Conservation (phyloP, 2,329 filamentous ascomycete species). For the Colletotrichum tropicicola region DNA sequence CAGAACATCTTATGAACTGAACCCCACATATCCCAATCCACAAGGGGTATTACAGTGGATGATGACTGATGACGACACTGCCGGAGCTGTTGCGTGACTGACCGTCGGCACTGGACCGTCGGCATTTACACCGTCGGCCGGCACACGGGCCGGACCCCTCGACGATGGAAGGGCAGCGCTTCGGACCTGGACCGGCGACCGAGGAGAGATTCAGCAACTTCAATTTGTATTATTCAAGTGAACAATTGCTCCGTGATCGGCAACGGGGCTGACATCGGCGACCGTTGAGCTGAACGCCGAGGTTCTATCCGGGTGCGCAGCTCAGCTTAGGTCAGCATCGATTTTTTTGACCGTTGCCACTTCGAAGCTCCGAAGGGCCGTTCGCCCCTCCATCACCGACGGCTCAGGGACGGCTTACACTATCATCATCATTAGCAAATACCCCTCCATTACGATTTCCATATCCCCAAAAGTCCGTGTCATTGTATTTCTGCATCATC, state of each 20-base stretch:
- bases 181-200: neutral
- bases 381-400: neutral
- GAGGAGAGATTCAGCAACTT: neutral
- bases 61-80: constrained; percentile 15
- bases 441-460: neutral
- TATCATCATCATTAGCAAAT: constrained; percentile 26
- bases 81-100: constrained; percentile 17
- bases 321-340: constrained; percentile 27
- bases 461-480: neutral
- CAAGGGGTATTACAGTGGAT: too few relatives aligned
- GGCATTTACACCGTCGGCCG: neutral
- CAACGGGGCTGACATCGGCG: neutral
- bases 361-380: neutral
- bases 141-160: constrained; percentile 1
- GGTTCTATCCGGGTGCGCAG: constrained; percentile 24
- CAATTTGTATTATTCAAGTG: neutral
- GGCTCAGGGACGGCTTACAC: neutral
- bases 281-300: constrained; percentile 7
- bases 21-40: too few relatives aligned
- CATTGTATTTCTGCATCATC: neutral
- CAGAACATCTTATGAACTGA: too few relatives aligned
- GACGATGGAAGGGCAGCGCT: neutral
- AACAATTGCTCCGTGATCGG: constrained; percentile 5
- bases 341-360: constrained; percentile 3
- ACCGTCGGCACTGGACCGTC: neutral